Base-by-base conservation (phyloP, 306 rosid genomes). In the Oemleria cerasiformis region DNA sequence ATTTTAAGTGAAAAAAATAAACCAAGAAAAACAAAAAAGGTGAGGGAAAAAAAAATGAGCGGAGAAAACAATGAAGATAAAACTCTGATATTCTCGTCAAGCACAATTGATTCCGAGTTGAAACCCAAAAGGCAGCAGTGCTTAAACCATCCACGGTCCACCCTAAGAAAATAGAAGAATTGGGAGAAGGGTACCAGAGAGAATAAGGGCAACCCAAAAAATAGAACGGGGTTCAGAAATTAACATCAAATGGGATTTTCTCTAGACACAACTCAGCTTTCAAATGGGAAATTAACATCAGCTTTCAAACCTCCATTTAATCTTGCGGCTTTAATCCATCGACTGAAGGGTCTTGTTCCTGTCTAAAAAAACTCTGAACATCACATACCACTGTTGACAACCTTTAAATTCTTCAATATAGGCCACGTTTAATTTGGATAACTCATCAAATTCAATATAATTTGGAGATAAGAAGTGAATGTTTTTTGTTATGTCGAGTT, bases 91-190 rank as follows among this genome's bases (percentile, higher is more conserved):
- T 2, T 25, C 36, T 68, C 72, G 63, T 53, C 20, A 25, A 53
- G 48, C 40, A 68, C 19, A 53, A 69, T 14, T 1, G 51, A 54
- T 54, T 21, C 63, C 50, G 4, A 38, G 23, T 53, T 7, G 25
- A 14, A 40, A 42, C 63, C 65, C 8, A 67, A 49, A 34, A 9
- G 73, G 39, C 63, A 39, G 74, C 74, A 54, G 54, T 34, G 19
- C 51, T 23, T n/a, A 4, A 25, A 41, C 64, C 55, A 56, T 55
- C 74, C 65, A 15, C 65, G 40, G 65, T 42, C 21, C 65, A 70
- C 15, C 74, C 74, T 70, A 70, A 56, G 21, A 53, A 70, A 56
- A 41, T 19, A 20, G 40, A n/a, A 36, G 43, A 21, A 41, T 11
- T 40, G 19, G 65, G 55, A 30, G 43, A 6, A 54, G 16, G 16